These are phyloP conservation scores for Globisporangium okanoganense DNA, from an alignment of 352 stramenopile genomes.

Conservation along the genomic window DNA sequence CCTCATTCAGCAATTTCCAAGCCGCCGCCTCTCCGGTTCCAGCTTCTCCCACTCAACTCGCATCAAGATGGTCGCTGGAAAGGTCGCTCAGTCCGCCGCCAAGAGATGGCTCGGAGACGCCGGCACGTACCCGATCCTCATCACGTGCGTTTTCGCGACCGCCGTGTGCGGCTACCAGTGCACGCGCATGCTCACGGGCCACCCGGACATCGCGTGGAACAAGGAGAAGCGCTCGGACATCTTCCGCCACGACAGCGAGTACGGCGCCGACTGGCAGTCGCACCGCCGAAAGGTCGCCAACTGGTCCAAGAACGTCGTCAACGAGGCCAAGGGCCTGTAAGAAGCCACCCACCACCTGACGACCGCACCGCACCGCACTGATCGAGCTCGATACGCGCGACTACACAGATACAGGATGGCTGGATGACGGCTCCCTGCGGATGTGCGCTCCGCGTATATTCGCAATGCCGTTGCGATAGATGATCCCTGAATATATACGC, in stretches of 20 bases:
- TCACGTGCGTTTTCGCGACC: slow-evolving; percentile 60
- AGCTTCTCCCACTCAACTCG: background rate
- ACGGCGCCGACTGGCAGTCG: slow-evolving; percentile 66
- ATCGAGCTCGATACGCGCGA: background rate
- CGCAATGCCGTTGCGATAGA: background rate
- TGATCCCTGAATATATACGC: slow-evolving; percentile 13
- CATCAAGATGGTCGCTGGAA: slow-evolving; percentile 46
- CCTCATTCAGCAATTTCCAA: slow-evolving; percentile 69
- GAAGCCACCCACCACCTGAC: background rate
- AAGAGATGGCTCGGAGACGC: slow-evolving; percentile 78
- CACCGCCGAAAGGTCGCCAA: slow-evolving; percentile 71
- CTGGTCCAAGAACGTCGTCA: slow-evolving; percentile 71
- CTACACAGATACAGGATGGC: too few relatives aligned
- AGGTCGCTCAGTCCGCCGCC: slow-evolving; percentile 41
- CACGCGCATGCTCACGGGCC: slow-evolving; percentile 58
- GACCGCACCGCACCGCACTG: background rate
- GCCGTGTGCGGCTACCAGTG: slow-evolving; percentile 71
- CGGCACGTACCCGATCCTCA: slow-evolving; percentile 70
- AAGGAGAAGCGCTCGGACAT: slow-evolving; percentile 73
- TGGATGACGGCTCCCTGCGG: background rate
- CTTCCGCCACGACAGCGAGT: slow-evolving; percentile 62
- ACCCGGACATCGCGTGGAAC: slow-evolving; percentile 78
- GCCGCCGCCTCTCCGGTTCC: slow-evolving; percentile 11
- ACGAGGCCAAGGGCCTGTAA: slow-evolving; percentile 74
- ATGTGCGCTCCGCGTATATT: too few relatives aligned